These are phyloP conservation scores for Eragrostis tef DNA, from an alignment of 202 grass and related monocot genomes.

Conservation along the genomic window DNA sequence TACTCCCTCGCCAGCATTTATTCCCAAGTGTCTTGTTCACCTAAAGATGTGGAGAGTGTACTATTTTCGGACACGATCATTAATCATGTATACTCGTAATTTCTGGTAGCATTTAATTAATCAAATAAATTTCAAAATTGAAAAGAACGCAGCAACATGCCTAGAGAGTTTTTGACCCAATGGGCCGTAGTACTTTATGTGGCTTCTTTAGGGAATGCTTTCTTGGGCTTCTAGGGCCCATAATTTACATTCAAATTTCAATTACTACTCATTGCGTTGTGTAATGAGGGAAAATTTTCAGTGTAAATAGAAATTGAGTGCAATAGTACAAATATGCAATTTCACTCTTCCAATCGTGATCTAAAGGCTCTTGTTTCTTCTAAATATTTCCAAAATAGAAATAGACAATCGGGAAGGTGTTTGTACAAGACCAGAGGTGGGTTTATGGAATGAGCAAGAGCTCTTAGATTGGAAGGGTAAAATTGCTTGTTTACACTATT, in stretches of 20 bases:
- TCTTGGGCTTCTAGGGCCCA: not conserved
- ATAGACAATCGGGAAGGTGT: too few relatives aligned
- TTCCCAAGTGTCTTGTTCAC: not conserved
- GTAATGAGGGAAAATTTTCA: too few relatives aligned
- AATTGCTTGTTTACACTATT: too few relatives aligned
- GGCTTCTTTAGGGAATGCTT: not conserved
- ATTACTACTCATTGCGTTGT: not conserved
- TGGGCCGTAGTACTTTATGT: not conserved
- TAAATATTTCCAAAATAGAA: too few relatives aligned
- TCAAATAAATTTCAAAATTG: not conserved
- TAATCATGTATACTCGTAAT: not conserved
- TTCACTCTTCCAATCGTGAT: too few relatives aligned
- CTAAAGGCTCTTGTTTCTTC: too few relatives aligned
- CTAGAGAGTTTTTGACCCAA: not conserved
- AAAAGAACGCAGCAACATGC: not conserved
- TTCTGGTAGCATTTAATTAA: not conserved
- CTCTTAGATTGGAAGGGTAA: too few relatives aligned
- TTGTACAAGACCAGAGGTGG: too few relatives aligned
- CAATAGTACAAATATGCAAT: too few relatives aligned
- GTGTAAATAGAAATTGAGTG: too few relatives aligned
- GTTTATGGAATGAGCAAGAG: too few relatives aligned
- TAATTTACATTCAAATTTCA: not conserved
- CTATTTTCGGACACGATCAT: constrained; percentile 10
- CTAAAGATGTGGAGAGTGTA: not conserved
- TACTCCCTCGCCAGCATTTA: not conserved